A percentile compares a stretch with the other conserved stretches of the same genome.
Evolutionary conservation across 1,284 basidiomycete genomes (phyloP).

Genomic region (Cryptococcus deneoformans): DNA sequence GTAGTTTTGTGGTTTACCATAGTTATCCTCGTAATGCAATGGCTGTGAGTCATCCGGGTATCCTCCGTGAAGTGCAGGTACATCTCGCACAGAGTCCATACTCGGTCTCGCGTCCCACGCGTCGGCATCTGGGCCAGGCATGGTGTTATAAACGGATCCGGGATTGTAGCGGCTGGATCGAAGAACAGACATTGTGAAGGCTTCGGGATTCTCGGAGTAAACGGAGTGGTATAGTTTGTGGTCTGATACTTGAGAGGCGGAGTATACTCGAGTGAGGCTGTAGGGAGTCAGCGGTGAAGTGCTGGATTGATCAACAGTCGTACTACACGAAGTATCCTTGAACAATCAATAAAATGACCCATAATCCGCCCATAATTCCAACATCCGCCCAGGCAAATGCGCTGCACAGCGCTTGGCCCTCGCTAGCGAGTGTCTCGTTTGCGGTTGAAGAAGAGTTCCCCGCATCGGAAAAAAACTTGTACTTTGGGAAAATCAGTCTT

Average conservation of each 20-base stretch:
- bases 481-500: slow-evolving; percentile 7
- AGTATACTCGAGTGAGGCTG: slow-evolving; percentile 69
- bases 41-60: background rate
- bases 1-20: slow-evolving; percentile 15
- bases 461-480: slow-evolving; percentile 32
- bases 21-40: slow-evolving; percentile 25
- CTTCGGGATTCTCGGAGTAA: slow-evolving; percentile 55
- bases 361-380: slow-evolving; percentile 84
- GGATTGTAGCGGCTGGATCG: slow-evolving; percentile 63
- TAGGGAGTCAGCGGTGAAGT: slow-evolving; percentile 17
- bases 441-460: slow-evolving; percentile 39
- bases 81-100: slow-evolving; percentile 49
- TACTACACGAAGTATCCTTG: slow-evolving; percentile 58
- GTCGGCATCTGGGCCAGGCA: slow-evolving; percentile 51
- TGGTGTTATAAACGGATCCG: slow-evolving; percentile 42
- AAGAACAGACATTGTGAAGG: slow-evolving; percentile 59
- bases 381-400: slow-evolving; percentile 88
- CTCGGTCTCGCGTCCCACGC: slow-evolving; percentile 70
- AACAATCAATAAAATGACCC: slow-evolving; percentile 69
- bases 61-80: slow-evolving; percentile 8
- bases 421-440: slow-evolving; percentile 35
- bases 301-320: slow-evolving; percentile 2
- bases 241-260: slow-evolving; percentile 68
- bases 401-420: slow-evolving; percentile 69
- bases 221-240: slow-evolving; percentile 76